phyloP scores from a whole-genome alignment of 352 stramenopile species.

The Pythium apleroticum region DNA sequence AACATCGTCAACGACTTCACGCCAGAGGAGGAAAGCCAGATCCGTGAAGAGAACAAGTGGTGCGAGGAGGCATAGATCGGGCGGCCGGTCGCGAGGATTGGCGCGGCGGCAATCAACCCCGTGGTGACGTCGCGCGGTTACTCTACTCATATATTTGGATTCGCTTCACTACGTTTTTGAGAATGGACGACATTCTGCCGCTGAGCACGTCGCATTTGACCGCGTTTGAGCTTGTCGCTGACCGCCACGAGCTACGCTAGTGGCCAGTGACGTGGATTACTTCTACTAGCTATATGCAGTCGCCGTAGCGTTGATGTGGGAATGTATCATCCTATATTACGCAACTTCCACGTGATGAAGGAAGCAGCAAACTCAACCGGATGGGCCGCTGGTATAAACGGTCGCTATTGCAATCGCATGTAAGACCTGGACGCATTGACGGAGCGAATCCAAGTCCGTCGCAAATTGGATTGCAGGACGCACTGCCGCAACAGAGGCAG shows the following conservation, averaged over 20 bases:
- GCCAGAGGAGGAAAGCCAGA: conserved; percentile 98
- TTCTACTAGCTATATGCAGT: neutral
- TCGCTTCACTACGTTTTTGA: neutral
- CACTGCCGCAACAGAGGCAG: neutral
- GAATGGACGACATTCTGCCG: too few species aligned
- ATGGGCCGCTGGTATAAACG: conserved; percentile 82
- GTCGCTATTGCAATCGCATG: conserved; percentile 82
- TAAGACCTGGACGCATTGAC: conserved; percentile 78
- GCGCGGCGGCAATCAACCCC: neutral
- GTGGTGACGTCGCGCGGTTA: neutral
- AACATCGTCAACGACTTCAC: conserved; percentile 99
- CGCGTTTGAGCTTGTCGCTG: too few species aligned
- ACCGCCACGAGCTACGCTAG: too few species aligned
- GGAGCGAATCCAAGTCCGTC: conserved; percentile 65
- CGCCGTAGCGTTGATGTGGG: neutral
- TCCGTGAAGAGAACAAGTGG: conserved; percentile 99
- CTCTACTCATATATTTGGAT: neutral
- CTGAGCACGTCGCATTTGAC: too few species aligned
- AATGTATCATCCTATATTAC: conserved; percentile 84
- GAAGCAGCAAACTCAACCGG: conserved; percentile 84
- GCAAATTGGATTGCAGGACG: conserved; percentile 76
- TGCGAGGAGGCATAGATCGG: conserved; percentile 96
- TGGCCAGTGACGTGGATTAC: too few species aligned
- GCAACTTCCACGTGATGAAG: conserved; percentile 61
- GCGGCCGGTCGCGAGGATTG: too few species aligned